Base-by-base conservation (phyloP, 768 basidiomycete genomes). In the Amanita thiersii region DNA sequence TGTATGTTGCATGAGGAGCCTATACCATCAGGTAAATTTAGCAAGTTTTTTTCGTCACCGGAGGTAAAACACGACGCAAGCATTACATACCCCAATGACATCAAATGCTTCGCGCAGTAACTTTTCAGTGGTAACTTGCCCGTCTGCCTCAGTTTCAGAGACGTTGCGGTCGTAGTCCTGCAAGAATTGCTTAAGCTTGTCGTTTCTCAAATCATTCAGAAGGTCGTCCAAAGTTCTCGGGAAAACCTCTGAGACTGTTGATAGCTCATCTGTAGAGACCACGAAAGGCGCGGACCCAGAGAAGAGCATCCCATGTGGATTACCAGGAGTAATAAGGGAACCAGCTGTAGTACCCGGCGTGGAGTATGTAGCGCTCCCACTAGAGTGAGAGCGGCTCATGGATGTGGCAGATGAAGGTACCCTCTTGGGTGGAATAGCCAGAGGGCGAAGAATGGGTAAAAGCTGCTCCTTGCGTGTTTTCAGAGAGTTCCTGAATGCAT, bases 31-130 rank as follows among this genome's bases (percentile, higher is more conserved):
- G n/a, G n/a, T n/a, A n/a, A n/a, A n/a, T n/a, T n/a, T n/a, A n/a
- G n/a, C n/a, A n/a, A n/a, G n/a, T n/a, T n/a, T n/a, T n/a, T n/a
- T n/a, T n/a, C n/a, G n/a, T n/a, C n/a, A n/a, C n/a, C n/a, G n/a
- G n/a, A n/a, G n/a, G n/a, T n/a, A n/a, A n/a, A n/a, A n/a, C n/a
- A n/a, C n/a, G n/a, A n/a, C n/a, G n/a, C n/a, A n/a, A n/a, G n/a
- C n/a, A n/a, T n/a, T 28, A 28, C 26, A n/a, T n/a, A 28, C 42
- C 25, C 42, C 42, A 14, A 43, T 11, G 17, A 36, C n/a, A n/a
- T 18, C 12, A 3, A 36, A 14, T 3, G 8, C 34, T 20, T 26
- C 15, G n/a, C 37, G 25, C 0, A 43, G 7, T 18, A 20, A 24
- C 5, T 36, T 6, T 10, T 3, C 30, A 2, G n/a, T n/a, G n/a